phyloP scores from a whole-genome alignment of 1,284 basidiomycete species.

The Apiotrichum akiyoshidainum region DNA sequence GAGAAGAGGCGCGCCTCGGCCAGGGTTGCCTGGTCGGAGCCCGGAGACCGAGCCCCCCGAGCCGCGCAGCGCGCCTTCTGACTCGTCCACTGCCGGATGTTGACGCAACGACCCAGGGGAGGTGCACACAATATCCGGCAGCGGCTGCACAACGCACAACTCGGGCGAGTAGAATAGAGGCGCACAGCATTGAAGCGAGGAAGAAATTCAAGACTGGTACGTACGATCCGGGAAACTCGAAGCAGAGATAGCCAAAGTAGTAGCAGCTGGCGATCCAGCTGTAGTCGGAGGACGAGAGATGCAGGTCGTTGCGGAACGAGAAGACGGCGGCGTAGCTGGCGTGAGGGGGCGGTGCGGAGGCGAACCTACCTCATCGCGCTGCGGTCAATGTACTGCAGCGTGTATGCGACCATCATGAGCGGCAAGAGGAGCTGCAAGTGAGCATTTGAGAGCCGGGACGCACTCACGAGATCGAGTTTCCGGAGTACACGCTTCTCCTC shows the following conservation, averaged over 20 bases:
- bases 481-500: conserved; percentile 34
- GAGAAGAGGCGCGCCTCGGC: no score
- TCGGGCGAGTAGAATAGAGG: no score
- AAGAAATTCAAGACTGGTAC: conserved; percentile 1
- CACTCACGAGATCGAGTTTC: conserved; percentile 41
- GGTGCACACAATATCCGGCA: no score
- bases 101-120: no score
- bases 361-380: conserved; percentile 37
- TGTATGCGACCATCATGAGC: conserved; percentile 44
- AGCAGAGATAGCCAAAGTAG: conserved; percentile 36
- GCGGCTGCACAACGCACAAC: no score
- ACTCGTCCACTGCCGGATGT: no score
- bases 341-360: neutral
- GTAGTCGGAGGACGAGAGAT: conserved; percentile 30
- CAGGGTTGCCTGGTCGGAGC: no score
- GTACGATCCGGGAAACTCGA: conserved; percentile 36
- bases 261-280: conserved; percentile 31
- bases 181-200: neutral
- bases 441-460: no score
- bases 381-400: conserved; percentile 48
- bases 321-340: conserved; percentile 44
- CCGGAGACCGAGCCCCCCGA: no score
- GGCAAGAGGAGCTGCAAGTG: conserved; percentile 33
- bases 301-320: conserved; percentile 36
- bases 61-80: no score